Percentiles rank a stretch among this genome's conserved stretches.
Evolutionary conservation across 495 filamentous ascomycete genomes (phyloP).

Genomic region (Geopyxis carbonaria): DNA sequence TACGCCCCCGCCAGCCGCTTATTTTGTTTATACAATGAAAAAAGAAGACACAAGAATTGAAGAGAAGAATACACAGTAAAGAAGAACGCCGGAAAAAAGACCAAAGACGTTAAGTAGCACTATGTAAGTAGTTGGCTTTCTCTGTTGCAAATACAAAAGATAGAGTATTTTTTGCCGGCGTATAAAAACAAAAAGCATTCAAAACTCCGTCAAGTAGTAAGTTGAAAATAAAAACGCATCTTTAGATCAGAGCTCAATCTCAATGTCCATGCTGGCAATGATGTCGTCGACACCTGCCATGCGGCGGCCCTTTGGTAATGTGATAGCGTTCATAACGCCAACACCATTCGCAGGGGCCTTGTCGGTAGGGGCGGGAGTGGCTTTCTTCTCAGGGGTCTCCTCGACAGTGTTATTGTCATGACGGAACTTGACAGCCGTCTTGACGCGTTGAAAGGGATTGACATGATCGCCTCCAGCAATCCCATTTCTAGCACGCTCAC

Average conservation of each 20-base stretch:
- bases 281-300: constrained; percentile 51
- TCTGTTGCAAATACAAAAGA: no score
- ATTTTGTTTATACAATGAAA: no score
- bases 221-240: no score
- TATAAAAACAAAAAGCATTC: no score
- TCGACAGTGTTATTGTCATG: constrained; percentile 7
- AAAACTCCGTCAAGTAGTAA: no score
- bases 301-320: constrained; percentile 8
- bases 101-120: no score
- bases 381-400: constrained; percentile 8
- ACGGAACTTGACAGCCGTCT: constrained; percentile 17
- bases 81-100: no score
- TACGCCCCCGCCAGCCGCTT: no score
- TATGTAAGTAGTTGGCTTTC: no score
- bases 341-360: constrained; percentile 2
- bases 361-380: constrained; percentile 1
- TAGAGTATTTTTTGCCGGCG: no score
- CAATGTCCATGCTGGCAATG: constrained; percentile 63
- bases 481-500: constrained; percentile 29
- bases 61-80: no score
- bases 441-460: constrained; percentile 42
- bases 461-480: constrained; percentile 14
- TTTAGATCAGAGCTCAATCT: constrained; percentile 68
- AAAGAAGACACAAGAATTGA: no score
- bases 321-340: constrained; percentile 8